A percentile compares a stretch with the other conserved stretches of the same genome.
phyloP scores from a whole-genome alignment of 495 filamentous ascomycete genomes.

The Annulohypoxylon nitens region DNA sequence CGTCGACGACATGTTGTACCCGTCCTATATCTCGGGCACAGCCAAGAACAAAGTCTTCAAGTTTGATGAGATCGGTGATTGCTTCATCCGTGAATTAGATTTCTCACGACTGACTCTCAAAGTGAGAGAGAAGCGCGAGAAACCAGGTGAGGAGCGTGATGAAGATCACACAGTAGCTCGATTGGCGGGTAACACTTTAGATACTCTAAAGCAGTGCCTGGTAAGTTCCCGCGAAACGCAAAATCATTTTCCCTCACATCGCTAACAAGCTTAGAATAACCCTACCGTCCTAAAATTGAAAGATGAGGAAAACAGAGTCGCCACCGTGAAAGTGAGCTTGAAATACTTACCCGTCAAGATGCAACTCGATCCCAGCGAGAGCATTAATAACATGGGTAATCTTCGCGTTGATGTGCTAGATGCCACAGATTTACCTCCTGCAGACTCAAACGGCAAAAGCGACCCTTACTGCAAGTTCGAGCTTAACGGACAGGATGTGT shows the following conservation, averaged over 20 bases:
- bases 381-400: conserved; percentile 97
- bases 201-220: conserved; percentile 86
- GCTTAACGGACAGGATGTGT: conserved; percentile 84
- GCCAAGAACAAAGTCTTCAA: conserved; percentile 73
- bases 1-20: conserved; percentile 95
- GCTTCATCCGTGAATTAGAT: conserved; percentile 95
- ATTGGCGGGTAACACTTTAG: conserved; percentile 84
- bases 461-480: conserved; percentile 97
- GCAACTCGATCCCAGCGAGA: conserved; percentile 92
- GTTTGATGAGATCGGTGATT: conserved; percentile 93
- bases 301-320: conserved; percentile 78
- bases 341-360: conserved; percentile 96
- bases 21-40: conserved; percentile 84
- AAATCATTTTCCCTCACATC: neutral
- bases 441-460: conserved; percentile 94
- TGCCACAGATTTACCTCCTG: conserved; percentile 86
- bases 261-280: conserved; percentile 73
- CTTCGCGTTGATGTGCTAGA: conserved; percentile 92
- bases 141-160: conserved; percentile 75
- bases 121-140: conserved; percentile 78
- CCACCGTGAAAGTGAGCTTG: conserved; percentile 87
- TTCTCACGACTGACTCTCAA: conserved; percentile 93
- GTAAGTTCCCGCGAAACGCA: conserved; percentile 60
- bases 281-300: conserved; percentile 84
- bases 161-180: conserved; percentile 83